Evolutionary conservation across 2,329 filamentous ascomycete species (phyloP), one percentile per base, ranked within the genome.

Genomic region (Colletotrichum lindemuthianum): DNA sequence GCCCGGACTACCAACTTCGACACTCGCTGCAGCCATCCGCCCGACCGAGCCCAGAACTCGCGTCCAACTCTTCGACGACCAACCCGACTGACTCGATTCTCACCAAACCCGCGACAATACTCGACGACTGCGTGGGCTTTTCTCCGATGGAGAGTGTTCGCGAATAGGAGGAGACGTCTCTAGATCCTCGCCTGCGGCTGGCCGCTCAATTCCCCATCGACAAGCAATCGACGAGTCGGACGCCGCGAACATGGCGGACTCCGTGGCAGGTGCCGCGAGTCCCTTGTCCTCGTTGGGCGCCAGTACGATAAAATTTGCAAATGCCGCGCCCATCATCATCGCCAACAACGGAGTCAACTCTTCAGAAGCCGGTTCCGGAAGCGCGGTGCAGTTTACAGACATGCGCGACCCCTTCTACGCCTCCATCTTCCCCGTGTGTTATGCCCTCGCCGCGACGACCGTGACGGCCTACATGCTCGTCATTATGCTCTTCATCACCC

Each of bases 401-500:
- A 87, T 92, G 59, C 85, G 87, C 68, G 92, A 97, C 72, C 93
- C 93, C 8, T 99, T 99, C 77, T 97, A 97, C 77, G 91, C 94
- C 59, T 97, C 94, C 41, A 93, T 92, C 16, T 95, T 96, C 48
- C 95, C 96, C 12, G 93, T 97, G 77, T 91, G 92, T 72, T 99
- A 97, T 74, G 94, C 94, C 49, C 91, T 98, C 58, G 93, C 93
- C 60, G 92, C 93, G 13, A 93, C 93, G 15, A 98, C 94, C 1
- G 91, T 97, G 59, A 90, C 97, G 53, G 91, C 93, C 52, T 98
- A 96, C 79, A 91, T 96, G 74, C 87, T 98, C 50, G 90, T 97
- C 70, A 92, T 97, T 68, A 96, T 97, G 86, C 88, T 98, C 41
- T 88, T 97, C 73, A 93, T 97, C 71, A 97, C 93, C 0, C 95